A percentile compares a stretch with the other conserved stretches of the same genome.
phyloP scores from a whole-genome alignment of 179 eudicot species.

The Silene noctiflora region DNA sequence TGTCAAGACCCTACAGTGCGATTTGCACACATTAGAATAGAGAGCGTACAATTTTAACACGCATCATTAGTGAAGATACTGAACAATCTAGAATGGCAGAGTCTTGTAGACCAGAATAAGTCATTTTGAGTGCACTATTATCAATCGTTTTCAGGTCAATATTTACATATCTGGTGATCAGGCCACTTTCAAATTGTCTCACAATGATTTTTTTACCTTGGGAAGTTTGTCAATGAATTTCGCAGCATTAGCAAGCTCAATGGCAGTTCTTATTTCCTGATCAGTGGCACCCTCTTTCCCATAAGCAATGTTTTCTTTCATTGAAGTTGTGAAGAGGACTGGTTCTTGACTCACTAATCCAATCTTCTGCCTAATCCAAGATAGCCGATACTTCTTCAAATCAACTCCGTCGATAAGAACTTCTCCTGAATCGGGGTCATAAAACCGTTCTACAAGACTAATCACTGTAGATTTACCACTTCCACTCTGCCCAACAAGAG shows the following conservation, averaged over 20 bases:
- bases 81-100: neutral
- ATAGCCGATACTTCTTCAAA: slow-evolving; percentile 53
- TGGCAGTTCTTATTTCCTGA: slow-evolving; percentile 59
- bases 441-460: slow-evolving; percentile 77
- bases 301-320: slow-evolving; percentile 66
- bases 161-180: neutral
- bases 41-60: neutral
- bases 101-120: neutral
- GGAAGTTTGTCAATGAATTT: slow-evolving; percentile 81
- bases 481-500: slow-evolving; percentile 93
- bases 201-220: slow-evolving; percentile 33
- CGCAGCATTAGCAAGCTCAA: slow-evolving; percentile 82
- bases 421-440: slow-evolving; percentile 83
- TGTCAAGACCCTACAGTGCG: slow-evolving; percentile 56
- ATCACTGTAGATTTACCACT: slow-evolving; percentile 90
- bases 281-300: slow-evolving; percentile 71
- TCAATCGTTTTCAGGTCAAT: neutral
- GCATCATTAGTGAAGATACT: neutral
- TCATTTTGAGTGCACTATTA: neutral
- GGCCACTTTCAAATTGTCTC: neutral
- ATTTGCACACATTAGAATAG: neutral
- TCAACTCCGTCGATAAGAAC: slow-evolving; percentile 69
- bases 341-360: slow-evolving; percentile 93
- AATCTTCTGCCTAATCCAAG: slow-evolving; percentile 71
- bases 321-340: slow-evolving; percentile 56